phyloP scores from a whole-genome alignment of 805 yeast genomes.

The Candida patagonica region DNA sequence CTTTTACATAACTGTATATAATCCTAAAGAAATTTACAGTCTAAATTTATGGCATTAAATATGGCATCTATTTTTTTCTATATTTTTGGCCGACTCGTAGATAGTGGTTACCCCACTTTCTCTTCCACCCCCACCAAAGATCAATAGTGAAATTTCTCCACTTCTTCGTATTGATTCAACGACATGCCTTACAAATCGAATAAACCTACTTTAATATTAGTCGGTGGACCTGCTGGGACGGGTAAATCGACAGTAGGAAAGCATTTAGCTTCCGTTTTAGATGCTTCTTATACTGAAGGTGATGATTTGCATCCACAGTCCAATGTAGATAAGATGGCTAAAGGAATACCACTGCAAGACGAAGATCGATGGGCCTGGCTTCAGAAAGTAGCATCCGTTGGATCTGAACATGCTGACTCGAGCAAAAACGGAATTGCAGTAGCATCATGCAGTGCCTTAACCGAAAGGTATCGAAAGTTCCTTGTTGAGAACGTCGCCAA shows the following conservation, averaged over 20 bases:
- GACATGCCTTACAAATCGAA: constrained; percentile 1
- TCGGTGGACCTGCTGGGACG: constrained; percentile 96
- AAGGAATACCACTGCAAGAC: constrained; percentile 74
- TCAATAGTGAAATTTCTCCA: too few species aligned
- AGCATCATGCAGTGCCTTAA: constrained; percentile 80
- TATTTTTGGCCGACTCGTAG: too few species aligned
- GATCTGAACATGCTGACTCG: constrained; percentile 27
- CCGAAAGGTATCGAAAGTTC: constrained; percentile 58
- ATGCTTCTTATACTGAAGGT: constrained; percentile 69
- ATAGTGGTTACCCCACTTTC: too few species aligned
- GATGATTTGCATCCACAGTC: constrained; percentile 64
- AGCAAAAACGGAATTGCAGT: constrained; percentile 32
- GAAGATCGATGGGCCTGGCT: constrained; percentile 95
- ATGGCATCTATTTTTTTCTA: too few species aligned
- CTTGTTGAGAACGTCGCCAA: constrained; percentile 33
- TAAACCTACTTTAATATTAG: constrained; percentile 30
- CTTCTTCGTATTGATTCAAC: neutral
- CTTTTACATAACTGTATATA: neutral
- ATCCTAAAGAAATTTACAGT: too few species aligned
- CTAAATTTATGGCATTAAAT: too few species aligned
- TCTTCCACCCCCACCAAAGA: too few species aligned
- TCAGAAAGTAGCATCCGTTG: constrained; percentile 35
- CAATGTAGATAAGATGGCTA: constrained; percentile 76
- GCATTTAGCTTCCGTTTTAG: constrained; percentile 36
- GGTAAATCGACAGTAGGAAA: constrained; percentile 81